Evolutionary conservation across 2,329 filamentous ascomycete species (phyloP).

Genomic region (Aspergillus flavus): DNA sequence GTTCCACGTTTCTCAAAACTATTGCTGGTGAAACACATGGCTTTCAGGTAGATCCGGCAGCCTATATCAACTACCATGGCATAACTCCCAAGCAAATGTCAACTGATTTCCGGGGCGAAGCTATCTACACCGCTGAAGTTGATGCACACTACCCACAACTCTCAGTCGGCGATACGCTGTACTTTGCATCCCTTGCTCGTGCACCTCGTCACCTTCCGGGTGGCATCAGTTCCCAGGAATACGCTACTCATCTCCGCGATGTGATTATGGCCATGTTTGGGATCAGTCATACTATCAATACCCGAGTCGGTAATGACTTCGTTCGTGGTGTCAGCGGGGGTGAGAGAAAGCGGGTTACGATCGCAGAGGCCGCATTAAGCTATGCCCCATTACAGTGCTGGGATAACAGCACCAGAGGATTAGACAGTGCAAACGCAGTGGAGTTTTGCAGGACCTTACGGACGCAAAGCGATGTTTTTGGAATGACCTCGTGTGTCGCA

Average conservation of each 20-base stretch:
- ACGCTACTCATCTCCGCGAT: slow-evolving; percentile 10
- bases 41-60: slow-evolving; percentile 66
- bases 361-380: slow-evolving; percentile 10
- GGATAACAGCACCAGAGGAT: slow-evolving; percentile 36
- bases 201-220: slow-evolving; percentile 11
- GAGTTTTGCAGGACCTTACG: slow-evolving; percentile 54
- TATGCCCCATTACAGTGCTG: slow-evolving; percentile 8
- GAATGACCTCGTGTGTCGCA: slow-evolving; percentile 50
- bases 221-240: slow-evolving; percentile 1
- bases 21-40: slow-evolving; percentile 78
- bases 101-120: slow-evolving; percentile 60
- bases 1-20: slow-evolving; percentile 79
- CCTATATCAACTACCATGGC: slow-evolving; percentile 75
- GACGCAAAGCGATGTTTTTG: slow-evolving; percentile 45
- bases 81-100: slow-evolving; percentile 6
- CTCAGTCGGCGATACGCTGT: slow-evolving; percentile 8
- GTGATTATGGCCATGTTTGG: slow-evolving; percentile 16
- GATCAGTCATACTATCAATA: slow-evolving; percentile 10
- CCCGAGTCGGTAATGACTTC: slow-evolving; percentile 11
- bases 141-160: slow-evolving; percentile 6
- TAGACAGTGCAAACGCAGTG: slow-evolving; percentile 54
- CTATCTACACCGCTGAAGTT: slow-evolving; percentile 66
- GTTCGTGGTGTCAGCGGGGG: slow-evolving; percentile 14
- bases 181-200: slow-evolving; percentile 15
- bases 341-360: slow-evolving; percentile 13